phyloP scores from a whole-genome alignment of 257 asterid species.

The Solanum okadae region DNA sequence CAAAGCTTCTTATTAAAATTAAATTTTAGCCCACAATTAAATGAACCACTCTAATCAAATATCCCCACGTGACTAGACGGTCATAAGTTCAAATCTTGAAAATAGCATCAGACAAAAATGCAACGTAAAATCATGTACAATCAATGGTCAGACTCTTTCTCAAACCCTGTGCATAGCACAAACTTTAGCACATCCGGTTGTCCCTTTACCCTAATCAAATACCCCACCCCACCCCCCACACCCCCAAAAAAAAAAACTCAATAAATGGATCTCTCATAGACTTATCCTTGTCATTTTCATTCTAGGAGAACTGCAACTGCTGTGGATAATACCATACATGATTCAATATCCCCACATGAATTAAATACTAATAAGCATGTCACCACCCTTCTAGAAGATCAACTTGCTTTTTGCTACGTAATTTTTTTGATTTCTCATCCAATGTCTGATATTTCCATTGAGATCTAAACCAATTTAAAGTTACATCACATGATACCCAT shows the following conservation, averaged over 20 bases:
- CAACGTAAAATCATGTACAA: fast-evolving
- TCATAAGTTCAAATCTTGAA: too few species aligned
- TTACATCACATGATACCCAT: too few species aligned
- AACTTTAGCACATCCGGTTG: too few species aligned
- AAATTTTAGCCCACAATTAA: background rate
- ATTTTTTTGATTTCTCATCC: too few species aligned
- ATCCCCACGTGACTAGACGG: too few species aligned
- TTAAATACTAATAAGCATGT: background rate
- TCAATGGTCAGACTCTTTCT: fast-evolving
- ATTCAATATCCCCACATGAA: background rate
- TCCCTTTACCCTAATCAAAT: too few species aligned
- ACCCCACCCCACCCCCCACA: too few species aligned
- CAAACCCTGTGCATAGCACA: too few species aligned
- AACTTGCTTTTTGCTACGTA: background rate
- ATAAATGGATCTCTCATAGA: background rate
- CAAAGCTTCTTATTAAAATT: background rate
- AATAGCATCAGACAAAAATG: fast-evolving
- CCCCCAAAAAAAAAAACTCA: too few species aligned
- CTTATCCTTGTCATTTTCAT: background rate
- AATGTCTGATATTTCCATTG: background rate
- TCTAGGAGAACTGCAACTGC: background rate
- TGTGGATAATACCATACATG: background rate
- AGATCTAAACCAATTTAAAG: too few species aligned
- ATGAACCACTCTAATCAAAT: background rate
- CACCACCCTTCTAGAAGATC: background rate